Evolutionary conservation across 2,329 filamentous ascomycete species (phyloP).

Genomic region (Eurotiales sp.): DNA sequence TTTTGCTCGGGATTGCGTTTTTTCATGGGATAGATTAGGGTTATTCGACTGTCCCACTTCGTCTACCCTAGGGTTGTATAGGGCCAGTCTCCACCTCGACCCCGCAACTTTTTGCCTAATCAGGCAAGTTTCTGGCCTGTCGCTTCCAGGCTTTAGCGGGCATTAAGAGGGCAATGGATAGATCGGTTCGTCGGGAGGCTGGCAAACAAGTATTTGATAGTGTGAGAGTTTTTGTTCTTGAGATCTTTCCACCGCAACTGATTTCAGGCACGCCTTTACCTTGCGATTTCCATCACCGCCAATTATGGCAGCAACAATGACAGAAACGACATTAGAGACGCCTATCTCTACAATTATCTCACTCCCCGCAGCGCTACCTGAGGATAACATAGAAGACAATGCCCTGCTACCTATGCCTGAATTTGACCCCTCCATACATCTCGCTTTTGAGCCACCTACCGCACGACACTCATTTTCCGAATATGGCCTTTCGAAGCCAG

Average conservation of each 20-base stretch:
- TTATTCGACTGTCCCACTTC: too few relatives aligned
- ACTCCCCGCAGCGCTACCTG: background rate
- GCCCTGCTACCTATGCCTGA: conserved; percentile 1
- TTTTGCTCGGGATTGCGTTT: too few relatives aligned
- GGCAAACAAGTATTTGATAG: too few relatives aligned
- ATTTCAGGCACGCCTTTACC: too few relatives aligned
- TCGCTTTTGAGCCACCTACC: background rate
- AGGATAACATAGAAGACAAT: background rate
- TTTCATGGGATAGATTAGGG: too few relatives aligned
- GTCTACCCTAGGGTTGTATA: too few relatives aligned
- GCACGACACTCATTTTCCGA: background rate
- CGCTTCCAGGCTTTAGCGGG: background rate
- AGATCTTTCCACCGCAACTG: too few relatives aligned
- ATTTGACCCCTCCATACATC: background rate
- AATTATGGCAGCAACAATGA: background rate
- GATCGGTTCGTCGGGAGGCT: too few relatives aligned
- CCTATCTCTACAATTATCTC: background rate
- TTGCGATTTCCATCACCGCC: too few relatives aligned
- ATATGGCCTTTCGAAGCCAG: background rate
- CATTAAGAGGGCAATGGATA: too few relatives aligned
- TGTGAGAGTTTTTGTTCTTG: too few relatives aligned
- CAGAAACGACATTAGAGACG: background rate
- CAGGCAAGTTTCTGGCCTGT: conserved; percentile 1
- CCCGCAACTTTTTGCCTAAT: background rate
- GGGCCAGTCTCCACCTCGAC: background rate